phyloP scores from a whole-genome alignment of 345 rosid genomes.

The Brassica incana region DNA sequence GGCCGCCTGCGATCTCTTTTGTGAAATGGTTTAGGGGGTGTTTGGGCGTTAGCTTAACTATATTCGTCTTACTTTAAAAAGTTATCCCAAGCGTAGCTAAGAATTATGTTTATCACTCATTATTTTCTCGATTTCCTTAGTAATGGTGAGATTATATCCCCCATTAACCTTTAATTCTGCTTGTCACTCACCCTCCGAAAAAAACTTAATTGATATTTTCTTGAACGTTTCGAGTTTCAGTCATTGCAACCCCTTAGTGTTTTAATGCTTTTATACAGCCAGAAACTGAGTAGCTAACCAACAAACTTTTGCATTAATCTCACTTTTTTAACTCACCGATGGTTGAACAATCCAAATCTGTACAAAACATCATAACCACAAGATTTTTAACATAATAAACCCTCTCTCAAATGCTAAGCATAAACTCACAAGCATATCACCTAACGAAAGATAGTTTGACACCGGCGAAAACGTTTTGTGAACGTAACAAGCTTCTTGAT shows the following conservation, averaged over 20 bases:
- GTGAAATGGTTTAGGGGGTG: not conserved
- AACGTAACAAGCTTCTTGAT: not conserved
- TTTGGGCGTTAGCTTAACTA: not conserved
- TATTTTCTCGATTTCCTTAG: no score
- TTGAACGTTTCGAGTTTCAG: no score
- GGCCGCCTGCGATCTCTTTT: no score
- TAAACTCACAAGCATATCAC: not conserved
- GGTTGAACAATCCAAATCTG: not conserved
- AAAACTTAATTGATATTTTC: no score
- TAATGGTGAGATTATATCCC: no score
- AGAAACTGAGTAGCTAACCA: not conserved
- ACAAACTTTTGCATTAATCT: not conserved
- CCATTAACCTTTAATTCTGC: no score
- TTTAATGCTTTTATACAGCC: not conserved
- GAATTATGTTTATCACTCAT: no score
- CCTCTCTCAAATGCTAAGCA: not conserved
- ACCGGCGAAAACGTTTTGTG: slow-evolving; percentile 4
- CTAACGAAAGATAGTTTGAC: not conserved
- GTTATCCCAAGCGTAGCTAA: no score
- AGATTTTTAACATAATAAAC: not conserved
- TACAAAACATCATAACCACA: not conserved
- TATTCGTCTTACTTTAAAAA: not conserved
- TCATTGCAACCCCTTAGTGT: no score
- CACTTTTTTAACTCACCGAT: not conserved
- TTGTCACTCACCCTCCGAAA: no score